Percentiles rank a stretch among this genome's conserved stretches.
These are phyloP conservation scores for Elsinoe arachidis DNA, from an alignment of 2,329 filamentous ascomycete species.

Conservation along the genomic window DNA sequence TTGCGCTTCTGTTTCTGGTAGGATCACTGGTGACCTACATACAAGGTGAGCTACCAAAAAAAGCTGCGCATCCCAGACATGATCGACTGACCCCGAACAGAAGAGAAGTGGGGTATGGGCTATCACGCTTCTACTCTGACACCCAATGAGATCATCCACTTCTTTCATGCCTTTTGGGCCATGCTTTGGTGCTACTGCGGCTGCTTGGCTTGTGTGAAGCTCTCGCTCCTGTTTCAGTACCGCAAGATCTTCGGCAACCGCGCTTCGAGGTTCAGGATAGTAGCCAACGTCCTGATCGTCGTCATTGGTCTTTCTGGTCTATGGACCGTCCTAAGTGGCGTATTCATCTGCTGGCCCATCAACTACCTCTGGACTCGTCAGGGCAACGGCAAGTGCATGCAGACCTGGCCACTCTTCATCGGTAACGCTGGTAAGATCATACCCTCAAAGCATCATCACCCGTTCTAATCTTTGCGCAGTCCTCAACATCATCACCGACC, in stretches of 20 bases:
- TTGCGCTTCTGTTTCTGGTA: no score
- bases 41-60: no score
- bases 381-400: conserved; percentile 19
- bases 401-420: conserved; percentile 21
- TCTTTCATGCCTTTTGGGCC: not conserved
- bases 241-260: conserved; percentile 25
- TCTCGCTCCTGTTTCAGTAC: conserved; percentile 30
- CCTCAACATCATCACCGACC: conserved; percentile 27
- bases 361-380: conserved; percentile 23
- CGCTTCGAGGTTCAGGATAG: conserved; percentile 18
- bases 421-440: conserved; percentile 15
- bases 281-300: conserved; percentile 21
- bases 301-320: conserved; percentile 23
- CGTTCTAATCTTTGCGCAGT: conserved; percentile 20
- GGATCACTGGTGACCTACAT: no score
- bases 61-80: no score
- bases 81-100: no score
- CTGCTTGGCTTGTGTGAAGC: conserved; percentile 19
- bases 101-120: no score
- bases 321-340: conserved; percentile 23
- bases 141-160: no score
- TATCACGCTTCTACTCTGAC: no score
- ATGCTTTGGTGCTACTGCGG: not conserved
- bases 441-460: not conserved
- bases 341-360: conserved; percentile 26